These are phyloP conservation scores for Fraxinus albicans DNA, from an alignment of 305 asterid species.

Conservation along the genomic window DNA sequence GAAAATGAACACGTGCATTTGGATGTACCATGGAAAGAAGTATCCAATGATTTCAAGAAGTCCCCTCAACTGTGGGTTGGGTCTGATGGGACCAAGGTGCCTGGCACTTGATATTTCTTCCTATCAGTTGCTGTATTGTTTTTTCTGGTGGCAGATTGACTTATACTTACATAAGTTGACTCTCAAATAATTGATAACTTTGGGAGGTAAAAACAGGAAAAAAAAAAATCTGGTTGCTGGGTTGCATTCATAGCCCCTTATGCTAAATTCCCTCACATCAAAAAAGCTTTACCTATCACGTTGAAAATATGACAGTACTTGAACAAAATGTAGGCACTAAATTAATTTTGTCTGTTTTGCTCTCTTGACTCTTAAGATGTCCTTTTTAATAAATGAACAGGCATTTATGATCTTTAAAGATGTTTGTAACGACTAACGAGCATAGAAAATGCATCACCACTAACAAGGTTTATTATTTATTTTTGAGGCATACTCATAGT, in stretches of 20 bases:
- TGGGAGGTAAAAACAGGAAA: background rate
- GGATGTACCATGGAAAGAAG: slow-evolving; percentile 8
- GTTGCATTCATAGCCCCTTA: background rate
- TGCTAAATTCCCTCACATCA: background rate
- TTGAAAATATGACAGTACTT: background rate
- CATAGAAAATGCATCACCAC: background rate
- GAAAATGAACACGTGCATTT: slow-evolving; percentile 11
- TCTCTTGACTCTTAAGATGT: background rate
- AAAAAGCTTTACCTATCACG: background rate
- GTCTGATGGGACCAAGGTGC: slow-evolving; percentile 16
- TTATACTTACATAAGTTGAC: background rate
- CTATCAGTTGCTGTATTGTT: background rate
- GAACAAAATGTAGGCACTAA: background rate
- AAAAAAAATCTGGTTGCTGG: background rate
- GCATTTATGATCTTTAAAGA: background rate
- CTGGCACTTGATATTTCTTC: background rate
- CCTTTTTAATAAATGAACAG: background rate
- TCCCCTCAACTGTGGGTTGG: slow-evolving; percentile 10
- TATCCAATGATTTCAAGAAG: slow-evolving; percentile 8
- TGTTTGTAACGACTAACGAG: background rate
- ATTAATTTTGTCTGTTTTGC: background rate
- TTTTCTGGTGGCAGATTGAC: background rate
- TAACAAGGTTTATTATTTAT: background rate
- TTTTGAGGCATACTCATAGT: background rate
- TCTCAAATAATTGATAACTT: background rate